Conservation (phyloP, 371 early-diverging fungal species). For the Lichtheimia hyalospora region DNA sequence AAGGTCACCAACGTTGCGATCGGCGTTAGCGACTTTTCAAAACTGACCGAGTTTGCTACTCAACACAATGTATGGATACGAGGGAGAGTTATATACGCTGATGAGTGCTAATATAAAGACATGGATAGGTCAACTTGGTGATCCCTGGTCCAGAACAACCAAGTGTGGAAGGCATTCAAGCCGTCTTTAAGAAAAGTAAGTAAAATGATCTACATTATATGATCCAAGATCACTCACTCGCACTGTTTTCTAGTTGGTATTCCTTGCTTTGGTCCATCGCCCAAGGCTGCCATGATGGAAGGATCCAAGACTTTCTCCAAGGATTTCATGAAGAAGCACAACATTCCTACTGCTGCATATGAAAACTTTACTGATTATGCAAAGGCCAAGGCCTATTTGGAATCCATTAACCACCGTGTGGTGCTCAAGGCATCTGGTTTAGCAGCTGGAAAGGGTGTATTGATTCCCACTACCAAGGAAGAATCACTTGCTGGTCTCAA, state of each 20-base stretch:
- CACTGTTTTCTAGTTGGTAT: slow-evolving; percentile 79
- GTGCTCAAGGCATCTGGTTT: slow-evolving; percentile 94
- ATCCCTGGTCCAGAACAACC: slow-evolving; percentile 98
- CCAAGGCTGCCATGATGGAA: slow-evolving; percentile 90
- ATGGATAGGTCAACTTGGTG: slow-evolving; percentile 67
- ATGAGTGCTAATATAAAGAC: not conserved
- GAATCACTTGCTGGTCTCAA: slow-evolving; percentile 88
- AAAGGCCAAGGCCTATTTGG: slow-evolving; percentile 74
- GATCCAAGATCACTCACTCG: not conserved
- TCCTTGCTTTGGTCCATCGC: slow-evolving; percentile 92
- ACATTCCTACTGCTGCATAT: slow-evolving; percentile 95
- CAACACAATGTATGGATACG: slow-evolving; percentile 64
- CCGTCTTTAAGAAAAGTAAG: slow-evolving; percentile 79
- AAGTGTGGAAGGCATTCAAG: slow-evolving; percentile 89
- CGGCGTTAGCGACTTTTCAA: slow-evolving; percentile 71
- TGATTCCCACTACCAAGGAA: slow-evolving; percentile 83
- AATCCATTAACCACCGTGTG: slow-evolving; percentile 59
- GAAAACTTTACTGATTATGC: slow-evolving; percentile 87
- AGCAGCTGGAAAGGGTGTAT: slow-evolving; percentile 97
- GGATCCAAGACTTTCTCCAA: slow-evolving; percentile 98
- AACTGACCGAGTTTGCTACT: slow-evolving; percentile 77
- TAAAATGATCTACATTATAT: not conserved
- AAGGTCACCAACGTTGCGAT: slow-evolving; percentile 85
- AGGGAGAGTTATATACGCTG: no score
- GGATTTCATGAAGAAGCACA: slow-evolving; percentile 95